These are phyloP conservation scores for Pythium utonaiense DNA, from an alignment of 352 stramenopile species.

Conservation along the genomic window DNA sequence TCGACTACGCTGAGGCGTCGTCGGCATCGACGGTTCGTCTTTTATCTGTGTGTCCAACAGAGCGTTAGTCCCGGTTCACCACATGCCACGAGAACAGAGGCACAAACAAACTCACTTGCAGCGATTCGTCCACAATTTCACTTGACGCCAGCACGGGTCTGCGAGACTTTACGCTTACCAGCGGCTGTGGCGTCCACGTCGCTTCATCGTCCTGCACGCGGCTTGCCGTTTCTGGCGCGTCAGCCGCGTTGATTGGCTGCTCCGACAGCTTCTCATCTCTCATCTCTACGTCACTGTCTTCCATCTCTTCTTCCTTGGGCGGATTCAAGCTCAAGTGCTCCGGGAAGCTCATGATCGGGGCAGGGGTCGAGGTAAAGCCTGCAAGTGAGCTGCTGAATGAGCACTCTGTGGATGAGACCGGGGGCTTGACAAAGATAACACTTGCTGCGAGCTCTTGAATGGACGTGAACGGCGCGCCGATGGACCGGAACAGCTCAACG, in stretches of 20 bases:
- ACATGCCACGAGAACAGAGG: background rate
- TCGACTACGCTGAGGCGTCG: background rate
- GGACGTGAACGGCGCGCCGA: slow-evolving; percentile 64
- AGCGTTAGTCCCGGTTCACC: background rate
- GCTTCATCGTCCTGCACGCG: background rate
- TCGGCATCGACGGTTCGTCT: slow-evolving; percentile 8
- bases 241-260: background rate
- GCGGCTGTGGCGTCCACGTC: background rate
- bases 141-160: background rate
- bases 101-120: background rate
- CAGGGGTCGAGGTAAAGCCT: slow-evolving; percentile 42
- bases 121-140: background rate
- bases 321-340: slow-evolving; percentile 57
- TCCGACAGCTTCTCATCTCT: background rate
- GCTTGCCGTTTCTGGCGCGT: background rate
- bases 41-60: slow-evolving; percentile 8
- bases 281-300: slow-evolving; percentile 25
- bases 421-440: slow-evolving; percentile 78
- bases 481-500: slow-evolving; percentile 54
- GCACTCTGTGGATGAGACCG: slow-evolving; percentile 42
- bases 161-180: background rate
- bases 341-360: slow-evolving; percentile 58
- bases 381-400: slow-evolving; percentile 68
- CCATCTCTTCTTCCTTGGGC: slow-evolving; percentile 20
- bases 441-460: slow-evolving; percentile 79